Evolutionary conservation across 805 yeast species (phyloP).

Genomic region (Hanseniaspora guilliermondii): DNA sequence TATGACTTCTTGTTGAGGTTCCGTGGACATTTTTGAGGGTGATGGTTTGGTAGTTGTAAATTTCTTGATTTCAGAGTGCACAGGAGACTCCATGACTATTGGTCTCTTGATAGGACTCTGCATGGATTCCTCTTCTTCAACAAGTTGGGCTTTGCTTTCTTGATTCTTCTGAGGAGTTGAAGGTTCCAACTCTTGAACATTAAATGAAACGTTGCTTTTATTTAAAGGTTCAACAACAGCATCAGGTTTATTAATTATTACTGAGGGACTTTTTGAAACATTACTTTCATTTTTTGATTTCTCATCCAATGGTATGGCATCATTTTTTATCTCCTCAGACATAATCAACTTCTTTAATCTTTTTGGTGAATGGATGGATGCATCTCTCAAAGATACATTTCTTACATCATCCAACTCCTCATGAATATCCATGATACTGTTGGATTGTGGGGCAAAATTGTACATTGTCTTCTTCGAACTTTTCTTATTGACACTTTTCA

Average conservation of each 20-base stretch:
- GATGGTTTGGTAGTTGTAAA: neutral
- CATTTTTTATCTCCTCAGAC: neutral
- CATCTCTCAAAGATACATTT: constrained; percentile 4
- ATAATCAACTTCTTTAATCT: neutral
- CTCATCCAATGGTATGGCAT: neutral
- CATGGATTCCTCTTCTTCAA: too few species aligned
- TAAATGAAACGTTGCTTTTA: neutral
- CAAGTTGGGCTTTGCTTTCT: too few species aligned
- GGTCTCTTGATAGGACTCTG: neutral
- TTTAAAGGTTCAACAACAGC: neutral
- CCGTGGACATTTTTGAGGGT: neutral
- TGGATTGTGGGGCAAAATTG: neutral
- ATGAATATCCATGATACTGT: neutral
- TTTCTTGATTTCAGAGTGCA: neutral
- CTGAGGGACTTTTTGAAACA: neutral
- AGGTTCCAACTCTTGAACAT: neutral
- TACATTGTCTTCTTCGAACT: neutral
- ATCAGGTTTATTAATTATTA: neutral
- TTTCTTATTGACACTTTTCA: neutral
- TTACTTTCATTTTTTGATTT: neutral
- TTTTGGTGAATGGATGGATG: constrained; percentile 10
- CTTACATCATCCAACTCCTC: neutral
- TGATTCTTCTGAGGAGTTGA: neutral
- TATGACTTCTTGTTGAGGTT: neutral
- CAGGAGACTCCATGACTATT: neutral